phyloP scores from a whole-genome alignment of 371 early-diverging fungal genomes.

The Rhizopus sp. region DNA sequence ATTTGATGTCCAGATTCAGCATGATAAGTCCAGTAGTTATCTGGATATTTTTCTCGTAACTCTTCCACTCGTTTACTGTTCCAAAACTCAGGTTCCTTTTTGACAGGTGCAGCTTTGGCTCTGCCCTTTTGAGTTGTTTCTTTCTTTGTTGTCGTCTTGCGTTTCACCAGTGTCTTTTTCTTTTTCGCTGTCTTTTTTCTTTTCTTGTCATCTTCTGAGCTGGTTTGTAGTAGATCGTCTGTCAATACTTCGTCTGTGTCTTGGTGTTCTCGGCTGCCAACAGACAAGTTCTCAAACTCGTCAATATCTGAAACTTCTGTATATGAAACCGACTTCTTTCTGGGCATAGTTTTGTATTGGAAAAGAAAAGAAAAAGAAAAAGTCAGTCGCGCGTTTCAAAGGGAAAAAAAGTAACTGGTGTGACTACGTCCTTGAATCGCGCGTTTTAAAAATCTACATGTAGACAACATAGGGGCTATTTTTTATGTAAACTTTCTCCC shows the following conservation, averaged over 20 bases:
- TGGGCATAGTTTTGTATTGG: slow-evolving; percentile 4
- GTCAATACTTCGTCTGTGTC: slow-evolving; percentile 21
- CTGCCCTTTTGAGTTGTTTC: slow-evolving; percentile 35
- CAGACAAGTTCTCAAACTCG: slow-evolving; percentile 6
- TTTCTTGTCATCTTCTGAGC: slow-evolving; percentile 10
- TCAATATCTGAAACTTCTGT: slow-evolving; percentile 25
- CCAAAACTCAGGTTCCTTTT: slow-evolving; percentile 17
- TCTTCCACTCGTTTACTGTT: slow-evolving; percentile 46
- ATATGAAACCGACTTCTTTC: slow-evolving; percentile 13
- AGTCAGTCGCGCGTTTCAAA: not conserved
- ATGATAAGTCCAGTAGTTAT: slow-evolving; percentile 62
- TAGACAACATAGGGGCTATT: too few relatives aligned
- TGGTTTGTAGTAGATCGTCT: slow-evolving; percentile 15
- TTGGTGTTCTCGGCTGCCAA: slow-evolving; percentile 5
- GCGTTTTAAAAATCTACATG: too few relatives aligned
- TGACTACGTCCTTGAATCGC: too few relatives aligned
- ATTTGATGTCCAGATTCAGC: slow-evolving; percentile 43
- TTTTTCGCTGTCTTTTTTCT: slow-evolving; percentile 15
- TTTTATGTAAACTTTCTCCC: too few relatives aligned
- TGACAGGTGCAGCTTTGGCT: slow-evolving; percentile 3
- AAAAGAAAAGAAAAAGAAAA: slow-evolving; percentile 9
- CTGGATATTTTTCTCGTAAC: slow-evolving; percentile 61
- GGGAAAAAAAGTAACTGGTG: not conserved
- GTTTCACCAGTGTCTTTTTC: slow-evolving; percentile 10
- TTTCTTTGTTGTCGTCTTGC: slow-evolving; percentile 44